Base-by-base conservation (phyloP, 306 rosid species). In the Pyrus betulifolia region DNA sequence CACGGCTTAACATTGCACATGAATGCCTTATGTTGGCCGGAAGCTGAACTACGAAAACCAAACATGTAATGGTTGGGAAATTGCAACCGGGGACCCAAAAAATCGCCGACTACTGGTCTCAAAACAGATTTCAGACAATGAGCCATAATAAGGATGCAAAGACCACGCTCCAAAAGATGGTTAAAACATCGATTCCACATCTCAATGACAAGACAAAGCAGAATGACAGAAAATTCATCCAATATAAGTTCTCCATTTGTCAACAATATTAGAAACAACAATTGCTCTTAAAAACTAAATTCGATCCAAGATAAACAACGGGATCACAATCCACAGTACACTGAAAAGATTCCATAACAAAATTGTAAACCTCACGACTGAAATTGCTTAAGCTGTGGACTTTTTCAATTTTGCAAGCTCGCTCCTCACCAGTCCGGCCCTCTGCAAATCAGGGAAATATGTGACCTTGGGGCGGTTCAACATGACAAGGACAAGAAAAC, bases 331-430 rank as follows among this genome's bases (percentile, higher is more conserved):
- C 63, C 74, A 62, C 60, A 61, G 78, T 21, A 79, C 74, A 73
- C 30, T 52, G 58, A 67, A 72, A 33, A 11, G 69, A 82, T 72
- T 74, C 49, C 80, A 77, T 12, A 69, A 75, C 86, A 88, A 86
- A 84, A 88, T 70, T 84, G 81, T 42, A 64, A 82, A 35, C 65
- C 21, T 19, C 62, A 65, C 54, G 71, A 27, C 21, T 58, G 9
- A 15, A 4, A 27, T 42, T 0, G 84, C 80, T 85, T 86, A 90
- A n/a, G 87, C 12, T 14, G 91, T 81, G n/a, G 72, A 76, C 76
- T 88, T 96, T 58, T 86, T 96, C 89, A 92, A 71, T 78, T 89
- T 89, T 4, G 93, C 85, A 57, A 96, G 93, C 78, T 96, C 99
- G 66, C 89, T 95, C 87, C 87, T 89, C 31, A 96, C 98, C 55